Evolutionary conservation across 805 yeast species (phyloP).

Genomic region (Cyberlindnera maritima): DNA sequence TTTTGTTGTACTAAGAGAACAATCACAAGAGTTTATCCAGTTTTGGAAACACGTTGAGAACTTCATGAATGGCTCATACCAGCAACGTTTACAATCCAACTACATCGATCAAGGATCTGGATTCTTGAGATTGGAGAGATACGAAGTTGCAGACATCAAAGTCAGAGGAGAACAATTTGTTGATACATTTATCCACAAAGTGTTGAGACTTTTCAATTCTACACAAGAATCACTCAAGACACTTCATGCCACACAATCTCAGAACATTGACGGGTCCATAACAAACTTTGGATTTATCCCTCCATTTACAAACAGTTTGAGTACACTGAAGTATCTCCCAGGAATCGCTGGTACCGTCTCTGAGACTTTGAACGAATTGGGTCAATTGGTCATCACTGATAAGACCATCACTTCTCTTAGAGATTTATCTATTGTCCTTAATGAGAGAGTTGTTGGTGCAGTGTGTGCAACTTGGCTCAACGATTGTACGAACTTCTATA

Average conservation of each 20-base stretch:
- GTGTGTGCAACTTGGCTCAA: constrained; percentile 50
- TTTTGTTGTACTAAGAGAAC: constrained; percentile 37
- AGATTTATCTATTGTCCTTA: constrained; percentile 33
- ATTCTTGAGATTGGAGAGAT: constrained; percentile 40
- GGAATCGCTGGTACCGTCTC: constrained; percentile 43
- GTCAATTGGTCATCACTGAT: constrained; percentile 41
- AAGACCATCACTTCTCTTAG: constrained; percentile 37
- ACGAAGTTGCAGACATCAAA: constrained; percentile 41
- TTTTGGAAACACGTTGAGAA: constrained; percentile 56
- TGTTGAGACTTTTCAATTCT: constrained; percentile 33
- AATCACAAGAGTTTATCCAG: constrained; percentile 40
- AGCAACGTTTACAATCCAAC: constrained; percentile 30
- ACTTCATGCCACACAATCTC: constrained; percentile 10
- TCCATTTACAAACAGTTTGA: constrained; percentile 59
- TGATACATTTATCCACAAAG: constrained; percentile 30
- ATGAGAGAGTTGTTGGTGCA: constrained; percentile 44
- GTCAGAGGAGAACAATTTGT: constrained; percentile 39
- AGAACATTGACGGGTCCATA: constrained; percentile 28
- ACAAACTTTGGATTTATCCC: constrained; percentile 56
- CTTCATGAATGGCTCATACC: constrained; percentile 49
- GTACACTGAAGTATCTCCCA: constrained; percentile 52
- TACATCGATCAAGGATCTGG: constrained; percentile 31
- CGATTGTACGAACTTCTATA: constrained; percentile 42
- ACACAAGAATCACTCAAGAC: constrained; percentile 26
- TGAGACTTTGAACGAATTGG: constrained; percentile 40